Base-by-base conservation (phyloP, 345 rosid species). In the Aurinia saxatilis region DNA sequence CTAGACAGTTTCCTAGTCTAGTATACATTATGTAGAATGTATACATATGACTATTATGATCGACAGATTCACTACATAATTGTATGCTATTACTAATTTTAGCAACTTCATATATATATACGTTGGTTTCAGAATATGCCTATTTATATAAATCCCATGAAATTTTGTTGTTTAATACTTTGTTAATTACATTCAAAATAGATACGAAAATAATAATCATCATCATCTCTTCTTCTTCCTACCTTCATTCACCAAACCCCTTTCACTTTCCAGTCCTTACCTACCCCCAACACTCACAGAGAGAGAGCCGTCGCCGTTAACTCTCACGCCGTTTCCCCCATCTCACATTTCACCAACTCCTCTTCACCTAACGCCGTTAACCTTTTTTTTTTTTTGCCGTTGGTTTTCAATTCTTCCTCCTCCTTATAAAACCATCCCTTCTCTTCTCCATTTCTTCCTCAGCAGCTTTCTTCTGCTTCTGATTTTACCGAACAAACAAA, bases 201-300 rank as follows among this genome's bases (percentile, higher is more conserved):
- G 2, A 37, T 8, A 27, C 11, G 5, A 9, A 30, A 41, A 10
- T 15, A 53, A 30, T 4, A 17, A 31, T 18, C 9, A 23, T 9
- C 35, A n/a, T n/a, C n/a, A n/a, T n/a, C n/a, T n/a, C n/a, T n/a
- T n/a, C n/a, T n/a, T n/a, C n/a, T n/a, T 66, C 39, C 62, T 17
- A 12, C 65, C 45, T 68, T 68, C 73, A 68, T 68, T 68, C 73
- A 68, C 73, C 66, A 60, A 68, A 60, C 55, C 25, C 67, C 45
- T 35, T 10, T 45, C 40, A 68, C 47, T 60, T 42, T 52, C 14
- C 30, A 27, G 66, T 51, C 53, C 29, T 57, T 13, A 68, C 73
- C 73, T 60, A 68, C 73, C 67, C 55, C 61, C 62, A 44, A 10
- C 42, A 56, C 46, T 27, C 62, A 56, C 54, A 54, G 53, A 52